Conservation (phyloP, 1,139 yeast genomes). For the Magnusiomyces sp. region DNA sequence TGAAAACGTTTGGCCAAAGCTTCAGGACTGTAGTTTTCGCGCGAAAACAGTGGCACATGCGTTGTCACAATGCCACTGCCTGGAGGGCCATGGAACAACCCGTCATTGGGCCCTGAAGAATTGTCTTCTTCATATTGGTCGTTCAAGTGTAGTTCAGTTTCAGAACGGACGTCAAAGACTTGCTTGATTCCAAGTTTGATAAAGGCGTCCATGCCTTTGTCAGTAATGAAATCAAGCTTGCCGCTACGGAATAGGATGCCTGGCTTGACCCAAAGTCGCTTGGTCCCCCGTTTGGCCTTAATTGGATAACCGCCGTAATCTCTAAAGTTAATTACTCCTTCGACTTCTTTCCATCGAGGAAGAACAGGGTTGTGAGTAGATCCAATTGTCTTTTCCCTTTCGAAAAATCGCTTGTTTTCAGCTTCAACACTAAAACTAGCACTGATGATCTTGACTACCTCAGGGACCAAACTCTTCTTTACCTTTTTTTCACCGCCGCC, state of each 20-base stretch:
- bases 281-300: constrained; percentile 16
- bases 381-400: constrained; percentile 35
- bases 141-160: constrained; percentile 48
- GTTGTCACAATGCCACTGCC: constrained; percentile 39
- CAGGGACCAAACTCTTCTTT: constrained; percentile 45
- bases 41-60: constrained; percentile 53
- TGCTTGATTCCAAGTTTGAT: constrained; percentile 42
- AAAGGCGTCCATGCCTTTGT: constrained; percentile 25
- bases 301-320: constrained; percentile 74
- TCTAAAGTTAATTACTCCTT: constrained; percentile 62
- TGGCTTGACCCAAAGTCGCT: constrained; percentile 38
- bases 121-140: neutral
- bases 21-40: constrained; percentile 56
- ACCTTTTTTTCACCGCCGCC: constrained; percentile 19
- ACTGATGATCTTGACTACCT: constrained; percentile 45
- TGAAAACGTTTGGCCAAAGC: constrained; percentile 52
- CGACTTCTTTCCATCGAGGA: constrained; percentile 9
- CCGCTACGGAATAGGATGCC: constrained; percentile 58
- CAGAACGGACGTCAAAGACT: constrained; percentile 64
- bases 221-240: constrained; percentile 16
- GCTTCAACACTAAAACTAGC: constrained; percentile 45
- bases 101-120: constrained; percentile 15
- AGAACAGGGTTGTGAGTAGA: constrained; percentile 20
- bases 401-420: constrained; percentile 47
- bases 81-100: constrained; percentile 22